These are phyloP conservation scores for Kingdonia uniflora DNA, from an alignment of 164 flowering plant species.

Conservation along the genomic window DNA sequence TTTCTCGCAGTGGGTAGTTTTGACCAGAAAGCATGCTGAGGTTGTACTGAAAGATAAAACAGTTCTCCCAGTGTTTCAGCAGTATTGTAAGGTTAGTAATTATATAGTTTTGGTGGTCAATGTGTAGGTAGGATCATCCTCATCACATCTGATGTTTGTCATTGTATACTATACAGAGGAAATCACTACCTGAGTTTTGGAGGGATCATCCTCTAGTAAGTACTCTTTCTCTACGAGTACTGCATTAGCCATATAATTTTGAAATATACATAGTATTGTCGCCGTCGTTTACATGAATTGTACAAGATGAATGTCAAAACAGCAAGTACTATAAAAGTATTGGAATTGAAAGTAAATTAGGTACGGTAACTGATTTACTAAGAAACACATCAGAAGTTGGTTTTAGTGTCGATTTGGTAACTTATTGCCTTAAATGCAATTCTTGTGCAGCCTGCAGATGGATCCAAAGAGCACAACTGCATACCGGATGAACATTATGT, in stretches of 20 bases:
- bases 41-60: slow-evolving; percentile 60
- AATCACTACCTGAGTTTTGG: slow-evolving; percentile 95
- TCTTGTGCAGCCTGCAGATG: slow-evolving; percentile 62
- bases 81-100: slow-evolving; percentile 69
- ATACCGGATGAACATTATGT: slow-evolving; percentile 99
- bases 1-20: slow-evolving; percentile 73
- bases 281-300: too few relatives aligned
- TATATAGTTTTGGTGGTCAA: background rate
- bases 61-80: slow-evolving; percentile 70
- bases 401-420: slow-evolving; percentile 4
- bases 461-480: slow-evolving; percentile 83
- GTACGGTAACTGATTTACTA: background rate
- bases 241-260: too few relatives aligned
- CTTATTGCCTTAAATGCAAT: slow-evolving; percentile 3
- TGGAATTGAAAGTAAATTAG: background rate
- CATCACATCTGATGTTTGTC: background rate
- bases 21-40: slow-evolving; percentile 83
- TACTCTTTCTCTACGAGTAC: slow-evolving; percentile 9
- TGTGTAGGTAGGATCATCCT: too few relatives aligned
- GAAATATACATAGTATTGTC: too few relatives aligned
- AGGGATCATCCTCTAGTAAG: slow-evolving; percentile 78
- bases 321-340: background rate
- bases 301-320: background rate
- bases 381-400: background rate
- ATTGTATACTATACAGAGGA: slow-evolving; percentile 49